These are phyloP conservation scores for Aspergillus versicolor DNA, from an alignment of 2,329 filamentous ascomycete species.

Conservation along the genomic window DNA sequence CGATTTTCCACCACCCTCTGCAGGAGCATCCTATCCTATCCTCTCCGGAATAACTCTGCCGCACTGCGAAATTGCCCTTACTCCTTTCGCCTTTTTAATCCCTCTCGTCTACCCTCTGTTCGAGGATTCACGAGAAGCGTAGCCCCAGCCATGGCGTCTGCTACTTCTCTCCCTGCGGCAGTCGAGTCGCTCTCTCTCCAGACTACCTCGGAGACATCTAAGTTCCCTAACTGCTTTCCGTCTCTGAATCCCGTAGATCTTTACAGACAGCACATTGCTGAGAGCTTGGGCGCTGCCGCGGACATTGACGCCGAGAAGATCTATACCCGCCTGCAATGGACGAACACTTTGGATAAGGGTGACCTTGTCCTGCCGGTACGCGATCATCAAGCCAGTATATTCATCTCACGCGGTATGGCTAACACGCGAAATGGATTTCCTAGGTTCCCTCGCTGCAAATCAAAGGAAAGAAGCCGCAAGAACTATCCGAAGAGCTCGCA, in stretches of 20 bases:
- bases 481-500: slow-evolving; percentile 55
- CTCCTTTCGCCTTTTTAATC: slow-evolving; percentile 8
- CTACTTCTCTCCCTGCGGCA: slow-evolving; percentile 33
- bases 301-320: slow-evolving; percentile 42
- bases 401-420: background rate
- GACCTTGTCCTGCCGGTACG: slow-evolving; percentile 46
- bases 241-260: slow-evolving; percentile 48
- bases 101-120: slow-evolving; percentile 9
- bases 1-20: slow-evolving; percentile 34
- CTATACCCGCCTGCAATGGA: slow-evolving; percentile 44
- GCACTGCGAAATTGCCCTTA: slow-evolving; percentile 20
- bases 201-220: slow-evolving; percentile 38
- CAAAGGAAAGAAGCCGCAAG: slow-evolving; percentile 61
- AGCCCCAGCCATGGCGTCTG: slow-evolving; percentile 35
- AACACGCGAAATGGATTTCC: slow-evolving; percentile 1
- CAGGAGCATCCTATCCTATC: slow-evolving; percentile 18
- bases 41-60: slow-evolving; percentile 15
- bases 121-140: slow-evolving; percentile 6
- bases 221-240: slow-evolving; percentile 43
- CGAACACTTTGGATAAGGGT: slow-evolving; percentile 47
- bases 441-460: slow-evolving; percentile 46
- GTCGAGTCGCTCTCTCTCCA: slow-evolving; percentile 42
- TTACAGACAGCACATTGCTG: slow-evolving; percentile 48
- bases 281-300: slow-evolving; percentile 37
- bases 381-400: background rate